Conservation (phyloP, 495 filamentous ascomycete species). For the Haplographium delicatum region DNA sequence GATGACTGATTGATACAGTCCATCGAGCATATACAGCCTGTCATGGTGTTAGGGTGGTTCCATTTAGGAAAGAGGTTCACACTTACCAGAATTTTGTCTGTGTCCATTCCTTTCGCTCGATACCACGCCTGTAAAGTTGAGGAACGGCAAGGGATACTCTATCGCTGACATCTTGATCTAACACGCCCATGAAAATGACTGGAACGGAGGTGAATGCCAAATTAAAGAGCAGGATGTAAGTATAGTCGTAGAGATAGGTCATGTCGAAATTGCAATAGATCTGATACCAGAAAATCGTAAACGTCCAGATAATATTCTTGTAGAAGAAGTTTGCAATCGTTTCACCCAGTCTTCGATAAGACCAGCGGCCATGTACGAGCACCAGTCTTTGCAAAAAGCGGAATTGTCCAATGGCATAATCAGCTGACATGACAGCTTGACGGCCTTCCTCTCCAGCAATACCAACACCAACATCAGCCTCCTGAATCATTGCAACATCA, state of each 20-base stretch:
- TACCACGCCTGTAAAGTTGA: slow-evolving; percentile 91
- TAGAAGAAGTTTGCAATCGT: slow-evolving; percentile 99
- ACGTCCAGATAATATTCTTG: slow-evolving; percentile 99
- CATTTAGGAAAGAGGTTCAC: not conserved
- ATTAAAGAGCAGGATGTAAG: slow-evolving; percentile 94
- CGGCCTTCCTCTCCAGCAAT: slow-evolving; percentile 97
- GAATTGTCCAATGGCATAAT: slow-evolving; percentile 98
- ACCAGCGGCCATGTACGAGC: slow-evolving; percentile 95
- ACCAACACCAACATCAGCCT: slow-evolving; percentile 96
- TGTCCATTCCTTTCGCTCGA: slow-evolving; percentile 97
- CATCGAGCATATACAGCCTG: slow-evolving; percentile 94
- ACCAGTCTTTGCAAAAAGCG: slow-evolving; percentile 86
- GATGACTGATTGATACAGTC: slow-evolving; percentile 88
- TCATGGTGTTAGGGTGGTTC: slow-evolving; percentile 27
- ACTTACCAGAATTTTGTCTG: slow-evolving; percentile 91
- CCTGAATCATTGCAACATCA: slow-evolving; percentile 99
- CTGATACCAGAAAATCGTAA: slow-evolving; percentile 97
- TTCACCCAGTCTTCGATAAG: slow-evolving; percentile 87
- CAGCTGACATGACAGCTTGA: slow-evolving; percentile 97
- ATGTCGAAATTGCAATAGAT: slow-evolving; percentile 94
- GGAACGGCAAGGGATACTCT: slow-evolving; percentile 90
- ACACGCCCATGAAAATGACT: slow-evolving; percentile 91
- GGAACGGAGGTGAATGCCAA: slow-evolving; percentile 95
- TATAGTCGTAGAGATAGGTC: slow-evolving; percentile 95
- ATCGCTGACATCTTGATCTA: slow-evolving; percentile 96